phyloP scores from a whole-genome alignment of 345 rosid genomes.

The Turnera subulata region DNA sequence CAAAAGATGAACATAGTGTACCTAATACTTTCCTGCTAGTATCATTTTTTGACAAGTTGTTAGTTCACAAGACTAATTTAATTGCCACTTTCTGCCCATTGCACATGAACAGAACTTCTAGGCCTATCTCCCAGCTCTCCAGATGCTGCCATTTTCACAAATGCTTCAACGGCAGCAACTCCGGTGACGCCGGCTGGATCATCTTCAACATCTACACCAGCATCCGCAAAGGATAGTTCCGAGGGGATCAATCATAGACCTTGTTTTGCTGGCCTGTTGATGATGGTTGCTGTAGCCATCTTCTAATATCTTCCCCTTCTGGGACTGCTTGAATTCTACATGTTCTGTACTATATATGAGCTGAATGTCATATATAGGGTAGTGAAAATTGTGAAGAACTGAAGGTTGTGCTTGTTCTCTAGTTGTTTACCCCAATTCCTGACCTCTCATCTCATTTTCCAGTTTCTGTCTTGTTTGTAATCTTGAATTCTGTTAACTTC shows the following conservation, averaged over 20 bases:
- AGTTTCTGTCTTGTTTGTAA: no score
- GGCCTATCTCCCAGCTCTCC: conserved; percentile 81
- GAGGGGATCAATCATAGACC: conserved; percentile 17
- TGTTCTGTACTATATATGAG: no score
- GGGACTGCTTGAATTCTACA: no score
- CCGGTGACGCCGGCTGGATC: conserved; percentile 19
- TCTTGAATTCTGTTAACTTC: no score
- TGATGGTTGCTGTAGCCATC: conserved; percentile 21
- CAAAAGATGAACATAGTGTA: no score
- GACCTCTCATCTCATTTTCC: no score
- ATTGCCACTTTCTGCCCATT: no score
- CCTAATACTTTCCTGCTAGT: neutral
- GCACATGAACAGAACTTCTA: conserved; percentile 57
- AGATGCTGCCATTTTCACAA: conserved; percentile 62
- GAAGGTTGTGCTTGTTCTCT: no score
- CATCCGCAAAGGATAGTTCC: conserved; percentile 14
- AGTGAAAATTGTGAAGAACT: no score
- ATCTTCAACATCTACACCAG: conserved; percentile 3
- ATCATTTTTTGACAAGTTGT: neutral
- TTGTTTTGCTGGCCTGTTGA: conserved; percentile 10
- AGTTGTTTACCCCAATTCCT: no score
- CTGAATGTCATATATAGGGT: no score
- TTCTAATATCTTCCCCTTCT: conserved; percentile 16
- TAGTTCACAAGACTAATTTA: neutral
- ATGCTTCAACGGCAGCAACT: conserved; percentile 27